Evolutionary conservation across 352 stramenopile species (phyloP).

Genomic region (Phytophthora hybrid): DNA sequence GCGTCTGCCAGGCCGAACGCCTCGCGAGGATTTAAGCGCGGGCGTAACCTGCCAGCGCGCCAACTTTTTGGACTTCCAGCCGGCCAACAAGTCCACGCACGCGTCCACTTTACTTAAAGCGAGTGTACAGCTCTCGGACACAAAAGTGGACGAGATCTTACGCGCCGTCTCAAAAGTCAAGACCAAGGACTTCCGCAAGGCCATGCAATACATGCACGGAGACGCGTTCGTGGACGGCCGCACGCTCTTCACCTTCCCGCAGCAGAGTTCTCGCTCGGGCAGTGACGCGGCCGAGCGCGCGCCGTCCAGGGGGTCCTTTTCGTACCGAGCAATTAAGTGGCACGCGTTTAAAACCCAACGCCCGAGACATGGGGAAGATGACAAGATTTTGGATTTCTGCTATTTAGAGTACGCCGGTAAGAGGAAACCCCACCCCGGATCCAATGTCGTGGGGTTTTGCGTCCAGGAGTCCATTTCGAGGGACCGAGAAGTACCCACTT

Average conservation of each 20-base stretch:
- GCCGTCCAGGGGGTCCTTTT: conserved; percentile 39
- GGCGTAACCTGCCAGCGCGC: conserved; percentile 54
- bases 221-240: conserved; percentile 67
- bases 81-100: conserved; percentile 58
- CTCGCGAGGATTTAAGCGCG: conserved; percentile 21
- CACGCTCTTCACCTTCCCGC: conserved; percentile 70
- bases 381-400: conserved; percentile 73
- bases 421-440: conserved; percentile 54
- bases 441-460: conserved; percentile 76
- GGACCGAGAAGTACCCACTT: conserved; percentile 64
- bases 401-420: conserved; percentile 82
- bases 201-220: conserved; percentile 65
- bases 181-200: conserved; percentile 72
- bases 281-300: conserved; percentile 12
- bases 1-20: conserved; percentile 16
- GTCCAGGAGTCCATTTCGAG: conserved; percentile 75
- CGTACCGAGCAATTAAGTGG: conserved; percentile 84
- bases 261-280: conserved; percentile 14
- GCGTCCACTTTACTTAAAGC: conserved; percentile 75
- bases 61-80: conserved; percentile 78
- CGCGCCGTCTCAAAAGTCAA: conserved; percentile 60
- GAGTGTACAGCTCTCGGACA: conserved; percentile 62
- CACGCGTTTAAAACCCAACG: conserved; percentile 55
- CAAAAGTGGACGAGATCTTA: conserved; percentile 63
- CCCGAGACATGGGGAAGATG: conserved; percentile 38